Evolutionary conservation across 2,329 filamentous ascomycete species (phyloP), one percentile per base, ranked within the genome.

Genomic region (Phoma herbarum): DNA sequence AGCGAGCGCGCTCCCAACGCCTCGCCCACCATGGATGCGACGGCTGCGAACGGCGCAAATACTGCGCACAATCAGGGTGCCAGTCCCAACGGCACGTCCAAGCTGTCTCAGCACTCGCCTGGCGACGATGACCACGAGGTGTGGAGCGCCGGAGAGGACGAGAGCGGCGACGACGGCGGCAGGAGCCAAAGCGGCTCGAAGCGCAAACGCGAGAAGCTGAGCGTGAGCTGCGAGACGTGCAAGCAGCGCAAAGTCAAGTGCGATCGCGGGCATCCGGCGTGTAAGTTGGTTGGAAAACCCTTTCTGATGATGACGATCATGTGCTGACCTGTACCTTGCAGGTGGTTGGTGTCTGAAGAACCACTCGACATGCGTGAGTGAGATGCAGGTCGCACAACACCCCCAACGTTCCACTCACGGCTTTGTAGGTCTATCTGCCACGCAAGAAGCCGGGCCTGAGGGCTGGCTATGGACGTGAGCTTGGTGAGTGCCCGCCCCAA

Each of bases 181-280:
- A 65, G 72, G 28, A 68, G 68, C 62, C 67, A 68, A 73, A 73
- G 67, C 48, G 73, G 75, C 57, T 71, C 78, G 48, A 84, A 84
- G 72, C 81, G 82, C 60, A 83, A 82, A 72, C 75, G 83, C 42
- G 57, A 60, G 52, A 60, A 60, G 43, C 77, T 84, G 72, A 80
- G 78, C 48, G 84, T 85, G 31, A 84, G 81, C 68, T 86, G 91
- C 72, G 91, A 93, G 78, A 83, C 90, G 48, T 58, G 90, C 81
- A 93, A 93, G 78, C 88, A 90, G 76, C 83, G 91, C 80, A 94
- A 93, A 83, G 90, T 92, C 51, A 78, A 79, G 78, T 79, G 76
- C 76, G 90, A 93, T 77, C 86, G 91, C 33, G 88, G 87, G 5
- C 89, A 92, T 68, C 90, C 90, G 1, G 86, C 87, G n/a, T 91